Evolutionary conservation across 2,329 filamentous ascomycete species (phyloP).

Genomic region (Pyricularia sp.): DNA sequence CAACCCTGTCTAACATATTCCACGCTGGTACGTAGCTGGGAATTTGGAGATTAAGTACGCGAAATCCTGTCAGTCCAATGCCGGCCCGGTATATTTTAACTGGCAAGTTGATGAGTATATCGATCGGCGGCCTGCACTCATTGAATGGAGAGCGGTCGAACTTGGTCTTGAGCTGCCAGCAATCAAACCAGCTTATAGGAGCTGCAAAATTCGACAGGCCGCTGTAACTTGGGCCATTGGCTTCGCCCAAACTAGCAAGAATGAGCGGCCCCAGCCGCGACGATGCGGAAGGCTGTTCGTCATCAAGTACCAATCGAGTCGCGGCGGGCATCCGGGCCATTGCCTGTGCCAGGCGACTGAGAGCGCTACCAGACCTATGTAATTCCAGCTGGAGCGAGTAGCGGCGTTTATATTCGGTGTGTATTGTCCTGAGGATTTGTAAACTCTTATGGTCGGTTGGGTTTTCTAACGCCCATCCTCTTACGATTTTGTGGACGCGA

Average conservation of each 20-base stretch:
- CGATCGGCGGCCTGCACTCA: not conserved
- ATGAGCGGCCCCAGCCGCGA: not conserved
- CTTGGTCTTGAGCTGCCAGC: not conserved
- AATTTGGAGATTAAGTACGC: not conserved
- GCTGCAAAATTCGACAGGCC: not conserved
- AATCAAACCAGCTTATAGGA: not conserved
- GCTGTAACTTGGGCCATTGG: not conserved
- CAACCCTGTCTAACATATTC: not conserved
- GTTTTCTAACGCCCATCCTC: too few species aligned
- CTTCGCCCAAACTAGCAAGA: not conserved
- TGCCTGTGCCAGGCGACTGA: not conserved
- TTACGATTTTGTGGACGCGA: too few species aligned
- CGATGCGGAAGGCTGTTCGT: not conserved
- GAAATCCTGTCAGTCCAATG: not conserved
- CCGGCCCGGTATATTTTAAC: not conserved
- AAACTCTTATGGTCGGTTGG: not conserved
- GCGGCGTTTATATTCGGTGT: not conserved
- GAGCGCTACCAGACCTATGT: not conserved
- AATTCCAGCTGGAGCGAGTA: not conserved
- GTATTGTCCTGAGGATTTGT: not conserved
- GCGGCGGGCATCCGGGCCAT: not conserved
- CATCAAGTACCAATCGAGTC: not conserved
- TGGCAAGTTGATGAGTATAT: not conserved
- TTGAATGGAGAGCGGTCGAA: not conserved
- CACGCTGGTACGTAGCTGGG: not conserved